Evolutionary conservation across 2,329 filamentous ascomycete genomes (phyloP), one percentile per base, ranked within the genome.

Genomic region (Pseudogymnoascus sp.): DNA sequence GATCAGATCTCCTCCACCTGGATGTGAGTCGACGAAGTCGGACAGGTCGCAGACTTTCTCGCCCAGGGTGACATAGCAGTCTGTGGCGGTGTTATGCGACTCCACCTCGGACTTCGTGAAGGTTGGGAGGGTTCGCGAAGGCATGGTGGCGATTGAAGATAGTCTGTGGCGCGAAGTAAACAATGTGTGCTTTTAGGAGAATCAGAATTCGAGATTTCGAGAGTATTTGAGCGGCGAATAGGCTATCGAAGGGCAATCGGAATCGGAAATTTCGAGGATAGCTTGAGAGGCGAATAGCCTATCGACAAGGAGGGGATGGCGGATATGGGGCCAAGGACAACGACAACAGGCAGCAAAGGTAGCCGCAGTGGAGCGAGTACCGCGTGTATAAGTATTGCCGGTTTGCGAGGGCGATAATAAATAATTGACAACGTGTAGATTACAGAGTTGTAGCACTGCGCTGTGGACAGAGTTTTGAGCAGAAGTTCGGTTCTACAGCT

Each of bases 1-100:
- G 65, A 99, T 88, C 69, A 97, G 79, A 65, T 96, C 90, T 69
- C 86, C 85, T 63, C 94, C 94, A 68, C 94, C 94, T 25, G 94
- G 94, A 74, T 99, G 94, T 68, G 92, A 87, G 60, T 92, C 85
- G 65, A 97, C 76, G 72, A 99, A 99, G 62, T 90, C 85, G 63
- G 94, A 97, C 66, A 99, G 83, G 79, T 99, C 93, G 81, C 92
- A 99, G 69, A 99, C 93, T 69, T 93, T 95, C 63, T 84, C 83
- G 65, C 91, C 92, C 61, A 97, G 81, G 2, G 90, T 94, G 69
- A 99, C 92, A 80, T 92, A 99, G 80, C 93, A 97, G 58, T 91
- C 96, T 72, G 91, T 84, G 59, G 79, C 78, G 55, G 84, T 87
- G 74, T 90, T 93, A 76, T 96, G 92, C 68, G 86, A 80, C 74